Conservation (phyloP, 768 basidiomycete genomes). For the Suillus brevipes region DNA sequence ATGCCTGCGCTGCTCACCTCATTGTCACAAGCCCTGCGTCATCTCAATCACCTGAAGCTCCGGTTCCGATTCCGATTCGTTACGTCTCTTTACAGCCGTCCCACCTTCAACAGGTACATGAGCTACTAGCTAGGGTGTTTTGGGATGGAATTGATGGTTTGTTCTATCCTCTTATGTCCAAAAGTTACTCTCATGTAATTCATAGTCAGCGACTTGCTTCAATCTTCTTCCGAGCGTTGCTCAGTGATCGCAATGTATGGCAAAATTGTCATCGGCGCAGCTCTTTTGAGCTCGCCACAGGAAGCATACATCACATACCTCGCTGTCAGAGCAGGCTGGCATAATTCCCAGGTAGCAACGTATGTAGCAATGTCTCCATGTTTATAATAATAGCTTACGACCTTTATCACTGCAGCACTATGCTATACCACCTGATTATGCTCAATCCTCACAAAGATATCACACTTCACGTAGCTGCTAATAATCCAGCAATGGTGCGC, state of each 20-base stretch:
- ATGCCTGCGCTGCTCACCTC: slow-evolving; percentile 4
- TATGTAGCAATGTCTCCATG: slow-evolving; percentile 28
- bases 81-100: slow-evolving; percentile 59
- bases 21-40: slow-evolving; percentile 50
- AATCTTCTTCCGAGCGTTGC: slow-evolving; percentile 66
- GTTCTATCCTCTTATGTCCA: slow-evolving; percentile 17
- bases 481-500: slow-evolving; percentile 75
- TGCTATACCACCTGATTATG: slow-evolving; percentile 75
- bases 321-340: slow-evolving; percentile 78
- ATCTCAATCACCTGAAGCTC: slow-evolving; percentile 41
- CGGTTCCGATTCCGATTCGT: slow-evolving; percentile 61
- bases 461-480: slow-evolving; percentile 79
- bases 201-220: slow-evolving; percentile 68
- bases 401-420: slow-evolving; percentile 45
- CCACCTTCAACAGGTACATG: slow-evolving; percentile 73
- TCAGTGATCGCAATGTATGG: slow-evolving; percentile 79
- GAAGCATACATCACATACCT: slow-evolving; percentile 86
- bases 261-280: slow-evolving; percentile 68
- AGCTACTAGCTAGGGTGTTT: slow-evolving; percentile 64
- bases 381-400: background rate
- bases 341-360: slow-evolving; percentile 78
- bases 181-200: slow-evolving; percentile 1
- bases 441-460: slow-evolving; percentile 77
- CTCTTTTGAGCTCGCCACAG: slow-evolving; percentile 73
- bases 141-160: slow-evolving; percentile 79